A percentile compares a stretch with the other conserved stretches of the same genome.
Conservation (phyloP, 306 rosid species). For the Prinsepia uniflora region DNA sequence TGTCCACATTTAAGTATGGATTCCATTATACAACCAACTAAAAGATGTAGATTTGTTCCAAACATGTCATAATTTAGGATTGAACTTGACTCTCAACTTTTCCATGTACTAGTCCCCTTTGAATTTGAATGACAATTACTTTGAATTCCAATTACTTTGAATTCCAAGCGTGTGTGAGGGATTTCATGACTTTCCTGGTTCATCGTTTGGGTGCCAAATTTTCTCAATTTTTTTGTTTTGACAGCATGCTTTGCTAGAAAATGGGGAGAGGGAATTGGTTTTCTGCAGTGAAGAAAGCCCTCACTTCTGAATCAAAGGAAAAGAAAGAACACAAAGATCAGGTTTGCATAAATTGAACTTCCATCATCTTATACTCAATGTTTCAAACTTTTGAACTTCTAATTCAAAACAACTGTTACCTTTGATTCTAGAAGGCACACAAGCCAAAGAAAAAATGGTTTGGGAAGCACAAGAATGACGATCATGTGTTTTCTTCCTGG, state of each 20-base stretch:
- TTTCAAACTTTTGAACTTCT: conserved; percentile 4
- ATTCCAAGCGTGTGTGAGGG: conserved; percentile 10
- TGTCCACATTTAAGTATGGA: neutral
- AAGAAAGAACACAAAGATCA: conserved; percentile 67
- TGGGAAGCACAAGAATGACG: conserved; percentile 43
- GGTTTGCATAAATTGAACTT: conserved; percentile 39
- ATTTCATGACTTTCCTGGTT: neutral
- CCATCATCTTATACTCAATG: neutral
- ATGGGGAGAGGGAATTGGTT: conserved; percentile 97
- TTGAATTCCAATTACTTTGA: conserved; percentile 23
- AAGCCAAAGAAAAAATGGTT: conserved; percentile 62
- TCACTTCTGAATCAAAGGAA: conserved; percentile 49
- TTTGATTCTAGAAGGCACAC: conserved; percentile 39
- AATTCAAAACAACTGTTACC: conserved; percentile 2
- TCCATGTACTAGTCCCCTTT: conserved; percentile 2
- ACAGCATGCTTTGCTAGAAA: conserved; percentile 32
- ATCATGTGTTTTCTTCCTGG: conserved; percentile 19
- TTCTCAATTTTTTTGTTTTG: conserved; percentile 13
- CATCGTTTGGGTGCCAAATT: conserved; percentile 3
- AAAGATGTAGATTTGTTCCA: neutral
- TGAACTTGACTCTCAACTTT: conserved; percentile 13
- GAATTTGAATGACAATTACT: neutral
- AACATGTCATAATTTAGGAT: neutral
- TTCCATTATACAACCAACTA: neutral
- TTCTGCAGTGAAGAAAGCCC: conserved; percentile 71